Percentiles rank a stretch among this genome's conserved stretches.
Evolutionary conservation across 2,329 filamentous ascomycete species (phyloP).

Genomic region (Neonectria coccinea): DNA sequence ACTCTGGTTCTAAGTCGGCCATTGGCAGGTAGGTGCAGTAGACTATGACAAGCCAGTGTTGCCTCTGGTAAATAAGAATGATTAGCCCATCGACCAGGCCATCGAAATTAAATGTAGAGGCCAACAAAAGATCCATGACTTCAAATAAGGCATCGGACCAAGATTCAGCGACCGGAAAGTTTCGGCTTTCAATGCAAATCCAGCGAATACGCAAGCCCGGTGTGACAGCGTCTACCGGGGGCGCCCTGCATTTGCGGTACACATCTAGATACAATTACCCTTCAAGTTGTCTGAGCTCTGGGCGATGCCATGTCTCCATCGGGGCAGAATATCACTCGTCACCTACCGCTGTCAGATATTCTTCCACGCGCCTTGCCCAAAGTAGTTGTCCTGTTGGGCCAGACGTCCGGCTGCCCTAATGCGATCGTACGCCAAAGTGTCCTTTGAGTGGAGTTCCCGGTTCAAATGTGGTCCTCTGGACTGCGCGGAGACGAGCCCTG

Average conservation of each 20-base stretch:
- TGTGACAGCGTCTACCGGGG: background rate
- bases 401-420: constrained; percentile 10
- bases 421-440: background rate
- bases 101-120: background rate
- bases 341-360: background rate
- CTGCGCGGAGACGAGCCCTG: constrained; percentile 1
- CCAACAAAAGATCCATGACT: background rate
- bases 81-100: background rate
- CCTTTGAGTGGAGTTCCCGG: constrained; percentile 1
- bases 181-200: background rate
- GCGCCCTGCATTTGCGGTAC: background rate
- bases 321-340: background rate
- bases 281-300: background rate
- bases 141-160: background rate
- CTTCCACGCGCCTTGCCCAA: background rate
- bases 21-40: constrained; percentile 9
- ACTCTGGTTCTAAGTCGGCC: constrained; percentile 31
- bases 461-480: constrained; percentile 4
- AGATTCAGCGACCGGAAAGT: background rate
- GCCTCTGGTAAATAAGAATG: background rate
- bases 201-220: background rate
- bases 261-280: background rate
- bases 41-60: background rate
- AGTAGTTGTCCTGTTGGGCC: constrained; percentile 1
- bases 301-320: background rate